Evolutionary conservation across 345 rosid species (phyloP).

Genomic region (Fremontodendron californicum): DNA sequence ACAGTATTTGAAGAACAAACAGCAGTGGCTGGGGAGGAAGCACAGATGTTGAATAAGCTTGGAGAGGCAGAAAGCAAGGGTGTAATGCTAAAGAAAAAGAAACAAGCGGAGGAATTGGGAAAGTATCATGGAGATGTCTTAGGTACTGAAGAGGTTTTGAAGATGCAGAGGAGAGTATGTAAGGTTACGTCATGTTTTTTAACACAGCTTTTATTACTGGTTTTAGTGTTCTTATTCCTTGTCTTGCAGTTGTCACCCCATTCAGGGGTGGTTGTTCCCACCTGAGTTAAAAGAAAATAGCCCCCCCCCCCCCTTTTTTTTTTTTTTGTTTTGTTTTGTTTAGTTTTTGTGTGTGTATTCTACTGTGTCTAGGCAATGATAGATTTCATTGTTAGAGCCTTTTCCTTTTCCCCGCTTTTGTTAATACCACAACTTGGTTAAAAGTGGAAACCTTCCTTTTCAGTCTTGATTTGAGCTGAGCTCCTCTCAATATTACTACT

Average conservation of each 20-base stretch:
- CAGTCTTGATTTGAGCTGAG: slow-evolving; percentile 1
- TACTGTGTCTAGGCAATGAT: slow-evolving; percentile 20
- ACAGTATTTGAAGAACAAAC: slow-evolving; percentile 40
- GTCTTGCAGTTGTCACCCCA: slow-evolving; percentile 30
- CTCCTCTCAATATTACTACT: not conserved
- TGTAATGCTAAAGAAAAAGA: slow-evolving; percentile 41
- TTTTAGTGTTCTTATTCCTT: slow-evolving; percentile 42
- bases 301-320: slow-evolving; percentile 12
- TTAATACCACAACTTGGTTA: not conserved
- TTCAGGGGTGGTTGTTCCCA: slow-evolving; percentile 16
- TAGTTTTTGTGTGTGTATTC: slow-evolving; percentile 26
- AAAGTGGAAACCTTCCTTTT: not conserved
- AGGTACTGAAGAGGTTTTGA: slow-evolving; percentile 46
- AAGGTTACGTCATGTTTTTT: slow-evolving; percentile 47
- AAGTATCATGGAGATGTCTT: slow-evolving; percentile 38
- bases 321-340: too few relatives aligned
- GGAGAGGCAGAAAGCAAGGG: slow-evolving; percentile 50
- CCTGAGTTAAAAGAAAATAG: slow-evolving; percentile 7
- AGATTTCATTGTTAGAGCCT: slow-evolving; percentile 9
- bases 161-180: slow-evolving; percentile 42
- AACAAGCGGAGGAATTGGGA: slow-evolving; percentile 51
- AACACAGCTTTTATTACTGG: slow-evolving; percentile 54
- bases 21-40: slow-evolving; percentile 39
- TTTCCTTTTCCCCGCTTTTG: not conserved
- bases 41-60: slow-evolving; percentile 33